phyloP scores from a whole-genome alignment of 2,329 filamentous ascomycete species.

The Myriosclerotinia scirpicola region DNA sequence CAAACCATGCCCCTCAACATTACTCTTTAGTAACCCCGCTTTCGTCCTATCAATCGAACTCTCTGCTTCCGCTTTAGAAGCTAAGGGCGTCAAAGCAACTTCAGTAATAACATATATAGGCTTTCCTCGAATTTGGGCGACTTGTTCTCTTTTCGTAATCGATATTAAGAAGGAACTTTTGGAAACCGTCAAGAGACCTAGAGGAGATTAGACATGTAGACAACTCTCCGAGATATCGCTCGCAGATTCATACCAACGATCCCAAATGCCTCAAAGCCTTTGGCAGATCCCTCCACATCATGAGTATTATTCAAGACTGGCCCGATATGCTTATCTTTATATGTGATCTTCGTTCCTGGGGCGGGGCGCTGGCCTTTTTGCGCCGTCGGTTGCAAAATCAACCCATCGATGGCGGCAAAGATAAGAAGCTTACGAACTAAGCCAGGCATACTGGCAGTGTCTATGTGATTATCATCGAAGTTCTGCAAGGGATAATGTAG shows the following conservation, averaged over 20 bases:
- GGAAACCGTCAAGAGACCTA: slow-evolving; percentile 82
- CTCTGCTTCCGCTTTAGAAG: slow-evolving; percentile 71
- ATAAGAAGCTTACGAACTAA: slow-evolving; percentile 41
- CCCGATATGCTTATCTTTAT: slow-evolving; percentile 37
- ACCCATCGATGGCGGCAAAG: slow-evolving; percentile 40
- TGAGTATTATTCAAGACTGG: slow-evolving; percentile 28
- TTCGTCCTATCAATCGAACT: slow-evolving; percentile 66
- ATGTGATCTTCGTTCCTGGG: slow-evolving; percentile 38
- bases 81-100: slow-evolving; percentile 85
- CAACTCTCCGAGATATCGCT: background rate
- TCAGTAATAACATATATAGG: slow-evolving; percentile 87
- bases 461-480: slow-evolving; percentile 30
- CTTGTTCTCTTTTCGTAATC: slow-evolving; percentile 82
- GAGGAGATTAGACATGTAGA: slow-evolving; percentile 20
- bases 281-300: slow-evolving; percentile 27
- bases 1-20: slow-evolving; percentile 36
- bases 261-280: slow-evolving; percentile 42
- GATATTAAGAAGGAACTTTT: slow-evolving; percentile 81
- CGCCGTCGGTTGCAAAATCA: slow-evolving; percentile 40
- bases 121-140: slow-evolving; percentile 79
- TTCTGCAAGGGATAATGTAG: background rate
- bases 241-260: slow-evolving; percentile 39
- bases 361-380: slow-evolving; percentile 36
- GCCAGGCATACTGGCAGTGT: slow-evolving; percentile 39
- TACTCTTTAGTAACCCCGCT: slow-evolving; percentile 45